These are phyloP conservation scores for Venturia carpophila DNA, from an alignment of 2,329 filamentous ascomycete genomes.

Conservation along the genomic window DNA sequence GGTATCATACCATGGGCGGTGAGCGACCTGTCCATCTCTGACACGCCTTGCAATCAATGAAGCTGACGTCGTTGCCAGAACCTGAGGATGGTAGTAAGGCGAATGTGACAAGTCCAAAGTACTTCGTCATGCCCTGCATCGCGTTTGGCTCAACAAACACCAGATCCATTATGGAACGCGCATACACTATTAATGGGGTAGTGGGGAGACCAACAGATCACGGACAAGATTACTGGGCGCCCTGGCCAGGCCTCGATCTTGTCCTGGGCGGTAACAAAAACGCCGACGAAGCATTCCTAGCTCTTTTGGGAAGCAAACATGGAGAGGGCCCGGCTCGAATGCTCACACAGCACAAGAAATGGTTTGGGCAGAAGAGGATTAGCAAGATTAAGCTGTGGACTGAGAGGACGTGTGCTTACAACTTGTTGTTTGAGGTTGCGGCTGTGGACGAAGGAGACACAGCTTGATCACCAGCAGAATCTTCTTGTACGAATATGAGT, in stretches of 20 bases:
- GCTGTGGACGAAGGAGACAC: neutral
- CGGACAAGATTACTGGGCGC: neutral
- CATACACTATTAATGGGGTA: neutral
- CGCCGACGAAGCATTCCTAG: neutral
- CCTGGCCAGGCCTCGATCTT: neutral
- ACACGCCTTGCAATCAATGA: neutral
- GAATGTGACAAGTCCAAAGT: neutral
- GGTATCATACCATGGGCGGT: neutral
- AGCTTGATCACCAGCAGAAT: too few species aligned
- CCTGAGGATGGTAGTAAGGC: neutral
- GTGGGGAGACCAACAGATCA: neutral
- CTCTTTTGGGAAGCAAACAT: neutral
- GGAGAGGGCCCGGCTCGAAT: neutral
- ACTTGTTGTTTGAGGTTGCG: neutral
- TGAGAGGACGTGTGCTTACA: neutral
- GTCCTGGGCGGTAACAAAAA: neutral
- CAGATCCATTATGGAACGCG: neutral
- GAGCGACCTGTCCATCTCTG: neutral
- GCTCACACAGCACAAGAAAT: neutral
- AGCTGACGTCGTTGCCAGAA: neutral
- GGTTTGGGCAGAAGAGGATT: constrained; percentile 1
- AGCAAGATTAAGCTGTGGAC: neutral
- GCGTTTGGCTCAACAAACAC: neutral
- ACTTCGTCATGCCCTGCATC: neutral
- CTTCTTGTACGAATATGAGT: too few species aligned